Conservation (phyloP, 352 stramenopile genomes). For the Blastocystis sp. region DNA sequence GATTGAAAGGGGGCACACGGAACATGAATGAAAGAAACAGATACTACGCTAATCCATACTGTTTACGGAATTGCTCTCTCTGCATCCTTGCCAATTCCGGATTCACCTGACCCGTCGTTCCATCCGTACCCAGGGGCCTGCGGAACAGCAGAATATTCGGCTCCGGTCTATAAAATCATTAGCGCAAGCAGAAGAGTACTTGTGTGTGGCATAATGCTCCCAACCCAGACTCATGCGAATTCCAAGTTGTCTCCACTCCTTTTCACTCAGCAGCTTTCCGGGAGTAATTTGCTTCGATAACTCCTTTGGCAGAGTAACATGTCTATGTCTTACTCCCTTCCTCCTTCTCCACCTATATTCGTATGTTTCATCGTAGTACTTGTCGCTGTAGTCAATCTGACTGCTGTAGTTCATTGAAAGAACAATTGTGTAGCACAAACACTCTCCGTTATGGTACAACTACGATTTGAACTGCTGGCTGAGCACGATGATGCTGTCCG, state of each 20-base stretch:
- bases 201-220: slow-evolving; percentile 69
- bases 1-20: too few relatives aligned
- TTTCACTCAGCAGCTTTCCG: slow-evolving; percentile 61
- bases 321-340: slow-evolving; percentile 3
- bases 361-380: slow-evolving; percentile 68
- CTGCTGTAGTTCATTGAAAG: slow-evolving; percentile 50
- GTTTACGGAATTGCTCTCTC: slow-evolving; percentile 61
- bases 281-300: slow-evolving; percentile 67
- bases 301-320: slow-evolving; percentile 69
- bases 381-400: slow-evolving; percentile 69
- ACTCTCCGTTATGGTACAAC: too few relatives aligned
- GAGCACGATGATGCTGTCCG: slow-evolving; percentile 19
- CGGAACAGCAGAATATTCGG: slow-evolving; percentile 68
- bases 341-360: slow-evolving; percentile 55
- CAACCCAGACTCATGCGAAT: slow-evolving; percentile 69
- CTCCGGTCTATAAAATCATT: slow-evolving; percentile 44
- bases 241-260: slow-evolving; percentile 65
- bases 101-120: slow-evolving; percentile 61
- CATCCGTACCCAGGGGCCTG: slow-evolving; percentile 56
- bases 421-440: neutral
- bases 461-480: neutral
- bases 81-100: slow-evolving; percentile 60
- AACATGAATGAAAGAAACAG: neutral
- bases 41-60: slow-evolving; percentile 60
- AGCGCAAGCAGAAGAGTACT: neutral